Percentiles rank a stretch among this genome's conserved stretches.
Evolutionary conservation across 2,329 filamentous ascomycete genomes (phyloP).

Genomic region (Arthrinium phaeospermum): DNA sequence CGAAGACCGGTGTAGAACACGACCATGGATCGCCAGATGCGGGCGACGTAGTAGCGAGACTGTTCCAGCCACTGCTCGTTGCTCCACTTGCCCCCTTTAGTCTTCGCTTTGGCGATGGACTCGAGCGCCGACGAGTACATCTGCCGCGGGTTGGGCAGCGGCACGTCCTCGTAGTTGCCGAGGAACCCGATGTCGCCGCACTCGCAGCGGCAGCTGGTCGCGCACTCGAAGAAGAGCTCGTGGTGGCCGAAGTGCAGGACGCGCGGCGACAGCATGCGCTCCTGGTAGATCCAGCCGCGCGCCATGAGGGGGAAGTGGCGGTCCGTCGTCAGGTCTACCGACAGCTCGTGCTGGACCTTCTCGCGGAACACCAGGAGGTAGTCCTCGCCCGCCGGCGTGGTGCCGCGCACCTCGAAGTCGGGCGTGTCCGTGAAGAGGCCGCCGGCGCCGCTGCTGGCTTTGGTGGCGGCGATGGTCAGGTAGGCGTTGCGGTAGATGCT

Average conservation of each 20-base stretch:
- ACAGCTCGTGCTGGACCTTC: neutral
- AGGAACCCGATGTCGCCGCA: constrained; percentile 13
- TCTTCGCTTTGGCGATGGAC: neutral
- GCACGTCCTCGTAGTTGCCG: neutral
- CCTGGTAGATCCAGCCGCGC: constrained; percentile 27
- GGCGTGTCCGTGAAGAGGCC: neutral
- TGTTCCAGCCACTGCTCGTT: neutral
- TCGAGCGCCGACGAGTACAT: neutral
- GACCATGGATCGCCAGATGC: constrained; percentile 9
- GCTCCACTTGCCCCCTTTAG: neutral
- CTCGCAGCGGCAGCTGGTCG: constrained; percentile 10
- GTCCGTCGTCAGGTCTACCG: neutral
- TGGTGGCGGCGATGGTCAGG: constrained; percentile 25
- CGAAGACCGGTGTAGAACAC: neutral
- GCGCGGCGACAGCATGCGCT: constrained; percentile 23
- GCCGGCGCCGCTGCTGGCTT: neutral
- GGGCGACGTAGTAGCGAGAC: neutral
- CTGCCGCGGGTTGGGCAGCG: neutral
- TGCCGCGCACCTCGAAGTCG: neutral
- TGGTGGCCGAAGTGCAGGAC: constrained; percentile 23
- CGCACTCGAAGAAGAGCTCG: constrained; percentile 26
- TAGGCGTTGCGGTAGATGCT: constrained; percentile 27
- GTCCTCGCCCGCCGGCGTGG: neutral
- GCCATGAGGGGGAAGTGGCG: constrained; percentile 17
- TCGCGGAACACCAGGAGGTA: neutral